Evolutionary conservation across 2,329 filamentous ascomycete species (phyloP).

Genomic region (Colletotrichum magnum): DNA sequence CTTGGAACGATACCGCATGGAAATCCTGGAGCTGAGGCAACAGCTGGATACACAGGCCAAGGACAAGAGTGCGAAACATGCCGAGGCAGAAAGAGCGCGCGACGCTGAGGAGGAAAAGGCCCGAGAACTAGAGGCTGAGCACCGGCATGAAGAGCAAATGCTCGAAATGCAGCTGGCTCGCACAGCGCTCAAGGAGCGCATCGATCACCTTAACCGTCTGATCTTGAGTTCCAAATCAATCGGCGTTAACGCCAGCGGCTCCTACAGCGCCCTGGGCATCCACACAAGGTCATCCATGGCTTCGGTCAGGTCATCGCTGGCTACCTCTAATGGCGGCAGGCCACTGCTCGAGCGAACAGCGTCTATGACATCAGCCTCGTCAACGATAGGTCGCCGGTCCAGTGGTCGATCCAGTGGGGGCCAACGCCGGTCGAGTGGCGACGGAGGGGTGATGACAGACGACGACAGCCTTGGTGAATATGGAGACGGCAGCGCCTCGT

Average conservation of each 20-base stretch:
- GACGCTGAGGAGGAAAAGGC: slow-evolving; percentile 80
- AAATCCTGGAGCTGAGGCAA: slow-evolving; percentile 85
- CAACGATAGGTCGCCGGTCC: slow-evolving; percentile 70
- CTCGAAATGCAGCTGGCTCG: slow-evolving; percentile 97
- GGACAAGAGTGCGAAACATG: slow-evolving; percentile 71
- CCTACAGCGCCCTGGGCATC: slow-evolving; percentile 76
- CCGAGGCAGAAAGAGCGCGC: slow-evolving; percentile 73
- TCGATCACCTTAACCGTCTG: slow-evolving; percentile 94
- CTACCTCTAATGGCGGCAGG: slow-evolving; percentile 69
- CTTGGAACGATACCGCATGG: slow-evolving; percentile 92
- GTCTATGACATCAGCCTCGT: slow-evolving; percentile 76
- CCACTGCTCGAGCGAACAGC: slow-evolving; percentile 73
- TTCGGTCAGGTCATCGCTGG: slow-evolving; percentile 78
- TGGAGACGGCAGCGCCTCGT: slow-evolving; percentile 86
- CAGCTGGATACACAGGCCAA: slow-evolving; percentile 90
- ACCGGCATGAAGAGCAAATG: slow-evolving; percentile 96
- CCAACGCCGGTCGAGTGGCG: slow-evolving; percentile 60
- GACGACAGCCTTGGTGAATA: slow-evolving; percentile 85
- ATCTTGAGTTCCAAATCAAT: slow-evolving; percentile 97
- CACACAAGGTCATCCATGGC: slow-evolving; percentile 61
- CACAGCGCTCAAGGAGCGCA: slow-evolving; percentile 95
- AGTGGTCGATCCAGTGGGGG: slow-evolving; percentile 62
- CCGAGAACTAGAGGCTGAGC: slow-evolving; percentile 83
- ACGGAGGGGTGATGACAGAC: slow-evolving; percentile 64
- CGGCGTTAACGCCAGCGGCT: slow-evolving; percentile 87